These are phyloP conservation scores for Nepenthes gracilis DNA, from an alignment of 148 eudicot genomes.

Conservation along the genomic window DNA sequence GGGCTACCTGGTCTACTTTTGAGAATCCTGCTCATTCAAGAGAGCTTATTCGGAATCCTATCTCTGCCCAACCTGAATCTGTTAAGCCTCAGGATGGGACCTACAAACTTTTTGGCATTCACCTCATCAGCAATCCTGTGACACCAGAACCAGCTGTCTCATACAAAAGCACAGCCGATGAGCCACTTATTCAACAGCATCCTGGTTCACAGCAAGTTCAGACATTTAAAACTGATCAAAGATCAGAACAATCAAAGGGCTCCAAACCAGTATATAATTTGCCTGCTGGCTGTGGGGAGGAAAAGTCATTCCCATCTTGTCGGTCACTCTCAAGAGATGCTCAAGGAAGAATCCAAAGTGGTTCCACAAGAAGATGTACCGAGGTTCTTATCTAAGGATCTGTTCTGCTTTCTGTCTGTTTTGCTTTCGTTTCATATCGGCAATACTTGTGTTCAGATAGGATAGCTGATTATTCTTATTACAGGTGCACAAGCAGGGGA, in stretches of 20 bases:
- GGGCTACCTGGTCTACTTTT: constrained; percentile 37
- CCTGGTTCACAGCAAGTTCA: constrained; percentile 20
- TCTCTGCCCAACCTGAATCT: constrained; percentile 23
- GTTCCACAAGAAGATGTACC: constrained; percentile 82
- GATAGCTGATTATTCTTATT: constrained; percentile 2
- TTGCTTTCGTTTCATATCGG: background rate
- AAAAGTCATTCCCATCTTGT: constrained; percentile 26
- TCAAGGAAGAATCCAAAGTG: constrained; percentile 45
- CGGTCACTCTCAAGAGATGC: constrained; percentile 23
- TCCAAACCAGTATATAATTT: constrained; percentile 28
- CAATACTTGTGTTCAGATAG: background rate
- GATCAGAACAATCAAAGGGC: constrained; percentile 37
- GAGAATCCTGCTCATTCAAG: constrained; percentile 36
- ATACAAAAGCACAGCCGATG: constrained; percentile 14
- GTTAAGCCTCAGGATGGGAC: constrained; percentile 52
- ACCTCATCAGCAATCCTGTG: constrained; percentile 36
- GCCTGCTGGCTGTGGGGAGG: constrained; percentile 33
- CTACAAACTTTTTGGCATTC: constrained; percentile 82
- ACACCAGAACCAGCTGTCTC: constrained; percentile 20
- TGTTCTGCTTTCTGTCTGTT: background rate
- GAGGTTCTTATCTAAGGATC: constrained; percentile 34
- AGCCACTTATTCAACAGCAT: constrained; percentile 21
- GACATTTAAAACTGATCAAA: constrained; percentile 31
- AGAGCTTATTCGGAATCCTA: constrained; percentile 30
- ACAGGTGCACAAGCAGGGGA: constrained; percentile 95